Evolutionary conservation across 2,329 filamentous ascomycete species (phyloP), one percentile per base, ranked within the genome.

Genomic region (Alternaria consortialis): DNA sequence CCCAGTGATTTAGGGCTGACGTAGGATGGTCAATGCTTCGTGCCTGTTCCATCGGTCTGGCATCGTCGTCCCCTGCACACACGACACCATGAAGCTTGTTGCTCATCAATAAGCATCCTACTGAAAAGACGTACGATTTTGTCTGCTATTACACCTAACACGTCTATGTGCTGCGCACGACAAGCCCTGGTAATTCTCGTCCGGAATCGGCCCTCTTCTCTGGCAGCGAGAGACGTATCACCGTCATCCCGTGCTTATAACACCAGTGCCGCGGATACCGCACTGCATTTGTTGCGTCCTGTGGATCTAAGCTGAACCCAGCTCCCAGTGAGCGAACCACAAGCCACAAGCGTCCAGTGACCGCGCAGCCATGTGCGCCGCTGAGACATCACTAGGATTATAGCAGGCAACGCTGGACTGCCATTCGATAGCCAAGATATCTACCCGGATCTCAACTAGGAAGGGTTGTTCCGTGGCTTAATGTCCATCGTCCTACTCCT

Each of bases 351-450:
- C 50, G 53, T 55, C 46, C 32, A 27, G 31, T 48, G 53, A 40
- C 44, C 23, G 25, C 34, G 46, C 7, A 59, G 36, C 56, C 53
- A 63, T 60, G 60, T 58, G 53, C 53, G 37, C 40, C n/a, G 47
- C 54, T 63, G 53, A 66, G 61, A 65, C 63, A 65, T 40, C 32
- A 29, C 61, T 39, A 55, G 52, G 57, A n/a, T 46, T n/a, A 40
- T 13, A 36, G 47, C 23, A 34, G 25, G n/a, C 15, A 11, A 13
- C 37, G 23, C 34, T 39, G 23, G 54, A 17, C 12, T 48, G 36
- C 51, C 32, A 64, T 62, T 67, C 48, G 63, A 50, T 20, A 42
- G 54, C 59, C 36, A 64, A 51, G 52, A 32, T 12, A 7, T 20
- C 54, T 31, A 42, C 44, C 23, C 44, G 23, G 31, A 51, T n/a